Percentiles rank a stretch among this genome's conserved stretches.
Conservation (phyloP, 192 early-diverging fungal genomes). For the Linnemannia hyalina region DNA sequence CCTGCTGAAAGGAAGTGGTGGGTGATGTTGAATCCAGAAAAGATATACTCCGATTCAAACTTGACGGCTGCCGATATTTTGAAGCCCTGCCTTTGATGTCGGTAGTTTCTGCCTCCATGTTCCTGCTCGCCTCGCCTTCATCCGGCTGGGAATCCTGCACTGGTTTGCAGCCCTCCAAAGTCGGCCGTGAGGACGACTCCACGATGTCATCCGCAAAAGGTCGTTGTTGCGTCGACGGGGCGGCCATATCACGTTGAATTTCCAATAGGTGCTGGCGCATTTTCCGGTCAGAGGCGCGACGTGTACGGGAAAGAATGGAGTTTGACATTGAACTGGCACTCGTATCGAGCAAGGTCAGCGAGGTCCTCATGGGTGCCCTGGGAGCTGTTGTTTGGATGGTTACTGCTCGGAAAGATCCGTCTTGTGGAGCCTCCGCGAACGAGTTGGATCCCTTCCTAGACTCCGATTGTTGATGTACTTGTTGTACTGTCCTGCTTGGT, state of each 20-base stretch:
- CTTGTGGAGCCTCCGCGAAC: not conserved
- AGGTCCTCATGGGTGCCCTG: constrained; percentile 24
- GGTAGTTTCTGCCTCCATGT: not conserved
- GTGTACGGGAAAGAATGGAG: constrained; percentile 42
- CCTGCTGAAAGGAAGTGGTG: not conserved
- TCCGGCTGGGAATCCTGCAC: not conserved
- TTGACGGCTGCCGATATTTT: constrained; percentile 2
- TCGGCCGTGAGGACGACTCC: not conserved
- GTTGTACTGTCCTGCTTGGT: not conserved
- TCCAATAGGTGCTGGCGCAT: constrained; percentile 31
- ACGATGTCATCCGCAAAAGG: not conserved
- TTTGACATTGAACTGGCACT: constrained; percentile 21
- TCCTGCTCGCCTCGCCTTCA: not conserved
- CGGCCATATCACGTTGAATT: constrained; percentile 26
- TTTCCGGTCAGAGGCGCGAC: constrained; percentile 33
- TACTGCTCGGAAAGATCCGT: constrained; percentile 9
- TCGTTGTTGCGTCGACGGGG: not conserved
- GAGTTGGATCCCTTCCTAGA: not conserved
- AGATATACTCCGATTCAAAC: not conserved
- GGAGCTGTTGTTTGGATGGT: constrained; percentile 41
- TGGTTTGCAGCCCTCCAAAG: not conserved
- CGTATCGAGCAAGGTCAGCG: constrained; percentile 42
- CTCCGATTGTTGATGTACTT: not conserved
- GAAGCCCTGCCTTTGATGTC: not conserved
- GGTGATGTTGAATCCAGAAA: constrained; percentile 19